A percentile compares a stretch with the other conserved stretches of the same genome.
These are phyloP conservation scores for Ramaria sp. DNA, from an alignment of 768 basidiomycete genomes.

Conservation along the genomic window DNA sequence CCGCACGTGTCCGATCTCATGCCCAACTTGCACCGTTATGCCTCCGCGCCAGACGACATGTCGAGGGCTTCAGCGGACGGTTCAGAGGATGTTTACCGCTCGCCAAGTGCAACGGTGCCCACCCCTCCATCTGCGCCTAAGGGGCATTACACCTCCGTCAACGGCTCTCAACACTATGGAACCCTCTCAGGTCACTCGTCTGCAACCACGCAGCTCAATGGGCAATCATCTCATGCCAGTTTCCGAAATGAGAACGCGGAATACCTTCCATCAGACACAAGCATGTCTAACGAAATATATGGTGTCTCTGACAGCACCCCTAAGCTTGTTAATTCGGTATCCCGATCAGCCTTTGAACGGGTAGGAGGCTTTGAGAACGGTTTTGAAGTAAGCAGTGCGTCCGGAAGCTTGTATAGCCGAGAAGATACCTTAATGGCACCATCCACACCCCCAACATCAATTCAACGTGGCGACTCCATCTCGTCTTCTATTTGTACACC, in stretches of 20 bases:
- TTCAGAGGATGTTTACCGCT: not conserved
- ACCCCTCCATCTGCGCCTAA: not conserved
- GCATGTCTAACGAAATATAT: not conserved
- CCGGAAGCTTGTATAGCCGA: not conserved
- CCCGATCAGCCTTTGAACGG: not conserved
- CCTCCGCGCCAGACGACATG: not conserved
- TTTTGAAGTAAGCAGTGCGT: not conserved
- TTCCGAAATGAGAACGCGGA: not conserved
- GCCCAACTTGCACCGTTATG: not conserved
- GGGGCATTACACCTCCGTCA: not conserved
- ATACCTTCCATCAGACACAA: not conserved
- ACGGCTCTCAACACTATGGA: not conserved
- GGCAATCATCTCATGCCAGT: not conserved
- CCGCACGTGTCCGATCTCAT: not conserved
- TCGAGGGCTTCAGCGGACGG: not conserved
- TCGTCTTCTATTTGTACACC: not conserved
- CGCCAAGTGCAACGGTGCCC: not conserved
- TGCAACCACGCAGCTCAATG: not conserved
- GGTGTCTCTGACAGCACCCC: not conserved
- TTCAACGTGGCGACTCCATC: constrained; percentile 5
- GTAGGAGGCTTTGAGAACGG: not conserved
- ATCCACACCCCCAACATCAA: not conserved
- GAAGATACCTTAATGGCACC: not conserved
- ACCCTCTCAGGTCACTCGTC: not conserved
- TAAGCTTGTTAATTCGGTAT: not conserved